These are phyloP conservation scores for Keithomyces neogunnii DNA, from an alignment of 2,329 filamentous ascomycete genomes.

Conservation along the genomic window DNA sequence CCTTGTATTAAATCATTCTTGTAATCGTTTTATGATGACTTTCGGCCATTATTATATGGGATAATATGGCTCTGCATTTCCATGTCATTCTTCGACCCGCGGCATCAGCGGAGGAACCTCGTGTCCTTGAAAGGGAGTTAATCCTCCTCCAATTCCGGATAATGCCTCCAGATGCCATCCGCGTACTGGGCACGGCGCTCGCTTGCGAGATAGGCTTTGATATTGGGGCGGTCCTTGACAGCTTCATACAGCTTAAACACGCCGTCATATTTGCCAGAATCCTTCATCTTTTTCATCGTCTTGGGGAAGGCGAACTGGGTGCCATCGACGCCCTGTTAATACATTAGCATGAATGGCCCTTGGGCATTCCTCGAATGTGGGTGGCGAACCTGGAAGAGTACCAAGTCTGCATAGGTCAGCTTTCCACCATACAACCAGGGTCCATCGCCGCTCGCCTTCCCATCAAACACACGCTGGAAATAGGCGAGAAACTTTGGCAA, in stretches of 20 bases:
- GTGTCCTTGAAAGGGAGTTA: background rate
- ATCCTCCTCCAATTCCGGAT: slow-evolving; percentile 58
- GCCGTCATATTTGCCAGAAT: slow-evolving; percentile 45
- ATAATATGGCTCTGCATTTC: too few species aligned
- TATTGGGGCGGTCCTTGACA: slow-evolving; percentile 52
- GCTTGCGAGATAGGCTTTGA: slow-evolving; percentile 63
- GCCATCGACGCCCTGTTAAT: slow-evolving; percentile 42
- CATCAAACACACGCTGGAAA: slow-evolving; percentile 56
- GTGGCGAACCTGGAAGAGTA: slow-evolving; percentile 58
- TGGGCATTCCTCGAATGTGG: background rate
- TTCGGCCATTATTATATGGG: too few species aligned
- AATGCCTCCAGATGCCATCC: slow-evolving; percentile 61
- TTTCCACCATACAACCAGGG: slow-evolving; percentile 58
- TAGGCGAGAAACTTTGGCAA: slow-evolving; percentile 67
- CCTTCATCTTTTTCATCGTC: slow-evolving; percentile 46
- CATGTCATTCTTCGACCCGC: too few species aligned
- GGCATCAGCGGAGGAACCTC: too few species aligned
- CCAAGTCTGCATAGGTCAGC: slow-evolving; percentile 65
- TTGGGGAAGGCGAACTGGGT: slow-evolving; percentile 62
- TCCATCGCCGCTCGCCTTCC: slow-evolving; percentile 45
- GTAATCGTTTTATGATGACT: too few species aligned
- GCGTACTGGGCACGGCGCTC: slow-evolving; percentile 53
- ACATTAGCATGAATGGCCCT: slow-evolving; percentile 3
- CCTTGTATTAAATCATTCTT: too few species aligned
- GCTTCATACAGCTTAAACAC: slow-evolving; percentile 58